Evolutionary conservation across 2,329 filamentous ascomycete genomes (phyloP), one percentile per base, ranked within the genome.

Genomic region (Colletotrichum melonis): DNA sequence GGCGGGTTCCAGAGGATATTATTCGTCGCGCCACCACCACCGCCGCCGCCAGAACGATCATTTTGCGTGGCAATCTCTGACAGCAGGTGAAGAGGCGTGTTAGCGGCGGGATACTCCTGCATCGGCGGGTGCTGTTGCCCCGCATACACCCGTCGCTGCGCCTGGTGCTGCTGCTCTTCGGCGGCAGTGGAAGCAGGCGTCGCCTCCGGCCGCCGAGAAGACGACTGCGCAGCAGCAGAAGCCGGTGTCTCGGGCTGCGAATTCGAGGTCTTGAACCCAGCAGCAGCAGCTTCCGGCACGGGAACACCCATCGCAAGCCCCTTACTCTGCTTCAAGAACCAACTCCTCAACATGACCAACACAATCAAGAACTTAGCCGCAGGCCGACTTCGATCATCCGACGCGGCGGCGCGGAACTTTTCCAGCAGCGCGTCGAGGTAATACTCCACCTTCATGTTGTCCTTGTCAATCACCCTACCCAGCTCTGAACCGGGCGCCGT

Each of bases 281-380:
- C 49, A 32, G 35, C 14, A 11, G 28, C 38, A 24, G n/a, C 60
- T 42, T 74, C 76, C 73, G 56, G 49, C 65, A n/a, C 42, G n/a
- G 12, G 63, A 49, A 24, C 62, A 2, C 52, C 69, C 26, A 58
- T 46, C 24, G 68, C 62, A 3, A 56, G 70, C 16, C 73, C 76
- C 69, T 84, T 83, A 64, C 80, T 82, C 72, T 88, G 86, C 76
- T 90, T 85, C 78, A 88, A 80, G 79, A 93, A 94, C 92, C 93
- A 94, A 30, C 87, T 89, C 55, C 90, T 89, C 30, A 95, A 83
- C 91, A 95, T 92, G 63, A 88, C 85, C 11, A 95, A 83, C 6
- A 95, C 91, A 72, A 94, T 86, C 2, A 93, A 85, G 75, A 95
- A 95, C 80, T 94, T 95, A 63, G 87, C 86, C 0, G 92, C 90